Evolutionary conservation across 108 stramenopile species (phyloP).

Genomic region (Cyclotella baltica): DNA sequence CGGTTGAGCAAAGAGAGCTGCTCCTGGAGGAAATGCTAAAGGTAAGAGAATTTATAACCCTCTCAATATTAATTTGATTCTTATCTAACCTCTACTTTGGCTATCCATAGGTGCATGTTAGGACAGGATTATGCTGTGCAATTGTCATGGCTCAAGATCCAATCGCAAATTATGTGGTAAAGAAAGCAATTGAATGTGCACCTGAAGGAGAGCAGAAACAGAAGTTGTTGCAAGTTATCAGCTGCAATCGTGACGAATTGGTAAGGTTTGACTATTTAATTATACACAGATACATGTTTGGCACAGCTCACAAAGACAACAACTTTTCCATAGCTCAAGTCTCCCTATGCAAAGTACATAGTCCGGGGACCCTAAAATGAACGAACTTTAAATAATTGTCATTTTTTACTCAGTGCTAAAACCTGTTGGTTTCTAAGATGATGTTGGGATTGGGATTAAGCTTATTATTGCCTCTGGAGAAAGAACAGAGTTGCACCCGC

Average conservation of each 20-base stretch:
- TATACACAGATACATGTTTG: background rate
- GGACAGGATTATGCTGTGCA: conserved; percentile 64
- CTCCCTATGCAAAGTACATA: conserved; percentile 85
- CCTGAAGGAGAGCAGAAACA: conserved; percentile 23
- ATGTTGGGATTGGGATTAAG: no score
- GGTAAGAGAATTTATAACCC: conserved; percentile 41
- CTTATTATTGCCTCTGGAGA: background rate
- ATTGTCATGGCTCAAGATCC: conserved; percentile 93
- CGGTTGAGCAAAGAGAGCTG: conserved; percentile 63
- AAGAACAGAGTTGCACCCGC: background rate
- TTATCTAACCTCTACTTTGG: background rate
- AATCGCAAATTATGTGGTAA: conserved; percentile 95
- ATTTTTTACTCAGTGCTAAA: no score
- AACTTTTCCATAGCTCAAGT: conserved; percentile 60
- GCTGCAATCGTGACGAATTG: conserved; percentile 37
- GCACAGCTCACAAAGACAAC: background rate
- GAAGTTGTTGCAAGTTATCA: conserved; percentile 24
- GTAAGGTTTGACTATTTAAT: conserved; percentile 6
- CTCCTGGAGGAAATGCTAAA: conserved; percentile 79
- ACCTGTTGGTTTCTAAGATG: no score
- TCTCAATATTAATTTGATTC: conserved; percentile 38
- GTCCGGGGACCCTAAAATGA: conserved; percentile 51
- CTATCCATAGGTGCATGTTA: conserved; percentile 17
- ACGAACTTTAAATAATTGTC: no score
- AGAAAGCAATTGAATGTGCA: conserved; percentile 50